phyloP scores from a whole-genome alignment of 2,329 filamentous ascomycete genomes.

The Aureobasidium musti region DNA sequence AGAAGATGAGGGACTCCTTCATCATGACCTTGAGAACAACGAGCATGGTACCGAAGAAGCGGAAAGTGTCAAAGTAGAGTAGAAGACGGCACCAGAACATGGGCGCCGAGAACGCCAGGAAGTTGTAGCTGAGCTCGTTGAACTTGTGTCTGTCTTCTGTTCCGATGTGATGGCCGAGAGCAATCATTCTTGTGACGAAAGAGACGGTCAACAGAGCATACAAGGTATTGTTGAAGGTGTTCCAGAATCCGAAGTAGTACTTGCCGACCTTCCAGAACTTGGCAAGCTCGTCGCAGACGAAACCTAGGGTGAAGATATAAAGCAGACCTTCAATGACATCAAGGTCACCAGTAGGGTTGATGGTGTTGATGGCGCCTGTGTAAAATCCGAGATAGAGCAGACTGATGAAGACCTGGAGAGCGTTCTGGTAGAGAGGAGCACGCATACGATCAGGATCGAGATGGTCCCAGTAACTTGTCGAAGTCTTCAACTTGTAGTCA shows the following conservation, averaged over 20 bases:
- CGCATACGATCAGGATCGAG: constrained; percentile 94
- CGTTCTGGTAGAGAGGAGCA: constrained; percentile 88
- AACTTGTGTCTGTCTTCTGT: constrained; percentile 59
- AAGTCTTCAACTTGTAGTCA: constrained; percentile 79
- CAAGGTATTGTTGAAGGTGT: constrained; percentile 83
- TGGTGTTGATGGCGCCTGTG: constrained; percentile 88
- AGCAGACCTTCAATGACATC: constrained; percentile 81
- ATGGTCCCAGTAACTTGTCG: constrained; percentile 75
- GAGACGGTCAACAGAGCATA: constrained; percentile 79
- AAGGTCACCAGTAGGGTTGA: constrained; percentile 80
- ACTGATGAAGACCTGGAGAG: constrained; percentile 80
- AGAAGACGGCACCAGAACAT: constrained; percentile 96
- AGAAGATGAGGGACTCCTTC: constrained; percentile 84
- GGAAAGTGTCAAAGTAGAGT: constrained; percentile 87
- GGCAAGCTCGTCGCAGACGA: constrained; percentile 79
- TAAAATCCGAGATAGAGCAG: constrained; percentile 81
- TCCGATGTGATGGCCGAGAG: constrained; percentile 62
- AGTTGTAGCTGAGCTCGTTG: constrained; percentile 87
- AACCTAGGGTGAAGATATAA: constrained; percentile 89
- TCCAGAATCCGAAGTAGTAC: constrained; percentile 94
- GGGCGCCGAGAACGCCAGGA: constrained; percentile 87
- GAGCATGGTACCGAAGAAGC: constrained; percentile 97
- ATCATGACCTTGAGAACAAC: constrained; percentile 81
- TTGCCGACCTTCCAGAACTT: constrained; percentile 95
- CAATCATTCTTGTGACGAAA: constrained; percentile 76